Base-by-base conservation (phyloP, 2,329 filamentous ascomycete species). In the Plectosphaerella cucumerina region DNA sequence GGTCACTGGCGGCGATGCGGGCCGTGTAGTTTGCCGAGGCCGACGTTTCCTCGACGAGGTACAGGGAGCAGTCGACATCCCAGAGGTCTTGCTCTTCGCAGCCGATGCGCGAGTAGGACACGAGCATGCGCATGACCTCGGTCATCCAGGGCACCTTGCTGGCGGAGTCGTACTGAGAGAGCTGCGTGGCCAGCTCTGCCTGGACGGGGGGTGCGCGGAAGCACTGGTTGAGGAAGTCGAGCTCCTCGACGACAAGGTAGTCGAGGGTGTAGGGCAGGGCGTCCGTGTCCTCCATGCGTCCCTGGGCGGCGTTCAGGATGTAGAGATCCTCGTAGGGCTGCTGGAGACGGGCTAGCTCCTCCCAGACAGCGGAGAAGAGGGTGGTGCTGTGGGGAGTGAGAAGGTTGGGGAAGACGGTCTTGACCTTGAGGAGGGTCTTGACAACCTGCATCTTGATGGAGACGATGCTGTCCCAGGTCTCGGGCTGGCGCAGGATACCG, bases 1-100 rank as follows among this genome's bases (percentile, higher is more conserved):
- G 75, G 65, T 97, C 94, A 46, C 91, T 92, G 56, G 90, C 94
- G 39, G 93, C 94, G 17, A 90, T 96, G 58, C 94, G 85, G 14
- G 94, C 89, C 0, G 94, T 97, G 71, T 97, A 99, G 68, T 97
- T 97, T 31, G 92, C 89, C 12, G 91, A 96, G 17, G 97, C 88
- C 2, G 91, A 93, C 2, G 90, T 93, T 71, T 97, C 93, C 69
- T 99, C 94, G 1, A 91, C 93, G 44, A 99, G 78, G 69, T 95
- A 99, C 2, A 99, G 81, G 52, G 96, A 97, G 59, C 95, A 88
- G 67, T 99, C 94, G 56, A 97, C 90, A 60, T 97, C 90, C 94
- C 94, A 99, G 10, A 99, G 72, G 8, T 89, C 90, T 70, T 97
- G 90, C 64, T 97, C 94, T 67, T 99, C 94, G 23, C 84, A 85